These are phyloP conservation scores for Wakefieldia striispora DNA, from an alignment of 768 basidiomycete species.

Conservation along the genomic window DNA sequence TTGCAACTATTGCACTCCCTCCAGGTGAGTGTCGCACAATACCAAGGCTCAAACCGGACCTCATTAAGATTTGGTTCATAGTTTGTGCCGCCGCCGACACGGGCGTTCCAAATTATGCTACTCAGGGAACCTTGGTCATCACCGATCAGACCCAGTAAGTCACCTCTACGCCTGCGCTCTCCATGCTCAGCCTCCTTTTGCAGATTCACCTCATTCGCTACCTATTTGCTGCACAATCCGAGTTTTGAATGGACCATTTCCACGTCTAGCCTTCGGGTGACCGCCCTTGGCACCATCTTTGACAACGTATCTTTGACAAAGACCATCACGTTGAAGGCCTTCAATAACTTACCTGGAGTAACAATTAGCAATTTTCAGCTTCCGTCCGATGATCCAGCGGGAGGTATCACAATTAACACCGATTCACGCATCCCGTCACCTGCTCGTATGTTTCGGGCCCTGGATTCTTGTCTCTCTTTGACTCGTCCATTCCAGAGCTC, in stretches of 20 bases:
- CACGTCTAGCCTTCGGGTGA: conserved; percentile 58
- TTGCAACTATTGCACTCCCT: conserved; percentile 63
- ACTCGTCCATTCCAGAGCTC: conserved; percentile 44
- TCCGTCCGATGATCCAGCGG: conserved; percentile 63
- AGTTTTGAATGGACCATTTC: conserved; percentile 71
- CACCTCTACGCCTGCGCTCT: neutral
- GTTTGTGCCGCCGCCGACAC: conserved; percentile 67
- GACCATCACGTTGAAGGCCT: conserved; percentile 61
- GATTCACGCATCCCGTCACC: conserved; percentile 64
- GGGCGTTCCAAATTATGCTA: conserved; percentile 62
- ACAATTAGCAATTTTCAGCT: conserved; percentile 70
- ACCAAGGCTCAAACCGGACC: neutral
- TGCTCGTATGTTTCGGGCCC: conserved; percentile 48
- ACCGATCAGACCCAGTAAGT: conserved; percentile 49
- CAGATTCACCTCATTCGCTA: conserved; percentile 66
- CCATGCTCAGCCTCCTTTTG: neutral
- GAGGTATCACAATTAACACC: conserved; percentile 69
- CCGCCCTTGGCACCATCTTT: conserved; percentile 67
- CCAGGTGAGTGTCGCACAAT: conserved; percentile 37
- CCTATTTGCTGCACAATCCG: conserved; percentile 59
- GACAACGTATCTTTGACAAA: conserved; percentile 63
- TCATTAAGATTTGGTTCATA: conserved; percentile 18
- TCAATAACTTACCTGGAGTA: conserved; percentile 68
- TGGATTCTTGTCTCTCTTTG: neutral
- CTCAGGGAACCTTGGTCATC: conserved; percentile 54